These are phyloP conservation scores for Vinca minor DNA, from an alignment of 257 asterid species.

Conservation along the genomic window DNA sequence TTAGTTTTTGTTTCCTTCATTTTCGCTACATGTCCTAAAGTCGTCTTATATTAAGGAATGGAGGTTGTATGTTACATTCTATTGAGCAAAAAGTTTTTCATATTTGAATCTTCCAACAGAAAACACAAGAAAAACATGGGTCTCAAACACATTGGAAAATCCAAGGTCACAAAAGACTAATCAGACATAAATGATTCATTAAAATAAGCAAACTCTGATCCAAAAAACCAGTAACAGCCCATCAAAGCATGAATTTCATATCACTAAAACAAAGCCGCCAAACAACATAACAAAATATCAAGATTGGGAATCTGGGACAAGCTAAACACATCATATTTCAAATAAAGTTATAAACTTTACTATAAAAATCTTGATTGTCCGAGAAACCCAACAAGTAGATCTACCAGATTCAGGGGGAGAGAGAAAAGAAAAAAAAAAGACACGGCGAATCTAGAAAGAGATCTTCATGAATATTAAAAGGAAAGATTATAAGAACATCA, in stretches of 20 bases:
- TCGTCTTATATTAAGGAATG: too few relatives aligned
- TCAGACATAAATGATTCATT: neutral
- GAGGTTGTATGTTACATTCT: too few relatives aligned
- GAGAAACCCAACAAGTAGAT: slow-evolving; percentile 4
- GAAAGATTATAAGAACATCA: neutral
- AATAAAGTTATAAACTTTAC: neutral
- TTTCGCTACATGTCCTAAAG: too few relatives aligned
- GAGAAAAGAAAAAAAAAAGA: too few relatives aligned
- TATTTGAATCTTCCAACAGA: neutral
- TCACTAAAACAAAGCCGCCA: neutral
- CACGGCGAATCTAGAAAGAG: neutral
- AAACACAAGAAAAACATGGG: neutral
- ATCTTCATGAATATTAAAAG: neutral
- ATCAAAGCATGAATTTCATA: neutral
- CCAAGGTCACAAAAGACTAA: neutral
- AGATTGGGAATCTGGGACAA: neutral
- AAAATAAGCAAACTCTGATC: neutral
- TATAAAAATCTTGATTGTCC: neutral
- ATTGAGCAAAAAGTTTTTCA: neutral
- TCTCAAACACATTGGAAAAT: neutral
- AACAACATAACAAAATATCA: neutral
- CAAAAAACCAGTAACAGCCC: neutral
- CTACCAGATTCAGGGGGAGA: neutral
- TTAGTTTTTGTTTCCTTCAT: too few relatives aligned
- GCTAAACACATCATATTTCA: neutral